Evolutionary conservation across 257 asterid genomes (phyloP).

Genomic region (Schizonepeta tenuifolia): DNA sequence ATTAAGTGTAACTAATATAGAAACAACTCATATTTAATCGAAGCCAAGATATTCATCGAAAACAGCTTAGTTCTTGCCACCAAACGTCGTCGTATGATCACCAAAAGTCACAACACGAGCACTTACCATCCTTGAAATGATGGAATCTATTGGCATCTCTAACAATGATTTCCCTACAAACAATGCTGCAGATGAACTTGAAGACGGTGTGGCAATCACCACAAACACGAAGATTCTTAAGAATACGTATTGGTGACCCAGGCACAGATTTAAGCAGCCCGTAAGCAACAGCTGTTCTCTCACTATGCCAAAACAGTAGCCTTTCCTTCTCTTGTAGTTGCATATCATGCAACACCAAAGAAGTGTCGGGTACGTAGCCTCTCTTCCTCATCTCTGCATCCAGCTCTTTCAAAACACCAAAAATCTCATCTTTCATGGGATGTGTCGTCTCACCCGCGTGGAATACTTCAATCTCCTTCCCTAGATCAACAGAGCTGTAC

Average conservation of each 20-base stretch:
- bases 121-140: slow-evolving; percentile 62
- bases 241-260: slow-evolving; percentile 52
- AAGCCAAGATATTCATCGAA: too few species aligned
- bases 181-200: slow-evolving; percentile 55
- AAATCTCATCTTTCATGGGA: slow-evolving; percentile 63
- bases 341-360: slow-evolving; percentile 75
- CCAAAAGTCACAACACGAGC: slow-evolving; percentile 78
- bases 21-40: too few species aligned
- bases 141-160: slow-evolving; percentile 77
- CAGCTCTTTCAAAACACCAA: slow-evolving; percentile 48
- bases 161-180: slow-evolving; percentile 54
- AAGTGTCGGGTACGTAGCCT: slow-evolving; percentile 72
- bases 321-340: slow-evolving; percentile 71
- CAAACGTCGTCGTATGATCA: slow-evolving; percentile 13
- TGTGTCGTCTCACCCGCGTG: slow-evolving; percentile 69
- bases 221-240: slow-evolving; percentile 74
- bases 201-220: slow-evolving; percentile 70
- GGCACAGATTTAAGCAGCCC: slow-evolving; percentile 70
- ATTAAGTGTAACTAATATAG: slow-evolving; percentile 26
- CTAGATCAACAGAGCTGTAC: slow-evolving; percentile 63
- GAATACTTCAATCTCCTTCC: slow-evolving; percentile 64
- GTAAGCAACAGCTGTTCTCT: slow-evolving; percentile 74
- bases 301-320: slow-evolving; percentile 89
- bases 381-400: slow-evolving; percentile 70
- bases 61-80: not conserved